These are phyloP conservation scores for Amphicarpaea edgeworthii DNA, from an alignment of 306 rosid species.

Conservation along the genomic window DNA sequence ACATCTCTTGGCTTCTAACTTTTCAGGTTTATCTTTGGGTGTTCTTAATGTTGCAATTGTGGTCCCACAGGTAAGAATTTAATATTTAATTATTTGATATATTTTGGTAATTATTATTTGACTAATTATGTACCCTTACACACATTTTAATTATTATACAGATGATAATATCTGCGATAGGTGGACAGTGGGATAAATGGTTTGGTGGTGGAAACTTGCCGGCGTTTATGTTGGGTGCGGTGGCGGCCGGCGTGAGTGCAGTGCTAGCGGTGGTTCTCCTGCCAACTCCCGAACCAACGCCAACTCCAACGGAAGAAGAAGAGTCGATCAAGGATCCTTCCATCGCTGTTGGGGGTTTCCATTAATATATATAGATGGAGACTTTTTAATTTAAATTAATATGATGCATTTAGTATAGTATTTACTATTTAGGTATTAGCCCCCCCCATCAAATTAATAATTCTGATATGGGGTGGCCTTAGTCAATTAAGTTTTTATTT, in stretches of 20 bases:
- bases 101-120: neutral
- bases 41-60: constrained; percentile 76
- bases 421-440: neutral
- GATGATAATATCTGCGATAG: constrained; percentile 67
- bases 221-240: constrained; percentile 74
- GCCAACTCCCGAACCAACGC: constrained; percentile 67
- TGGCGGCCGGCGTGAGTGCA: constrained; percentile 65
- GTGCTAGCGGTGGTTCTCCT: constrained; percentile 58
- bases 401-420: neutral
- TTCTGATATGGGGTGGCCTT: no score
- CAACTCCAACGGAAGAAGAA: no score
- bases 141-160: constrained; percentile 52
- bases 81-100: no score
- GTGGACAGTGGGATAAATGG: constrained; percentile 71
- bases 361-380: constrained; percentile 10
- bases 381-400: neutral
- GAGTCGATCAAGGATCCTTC: constrained; percentile 48
- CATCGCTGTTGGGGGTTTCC: constrained; percentile 37
- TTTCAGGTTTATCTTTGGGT: constrained; percentile 80
- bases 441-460: neutral
- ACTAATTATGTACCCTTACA: neutral
- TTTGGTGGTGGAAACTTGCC: constrained; percentile 93
- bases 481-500: no score
- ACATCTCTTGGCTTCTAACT: neutral
- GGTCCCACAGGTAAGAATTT: constrained; percentile 84